Conservation (phyloP, 2,329 filamentous ascomycete genomes). For the Monosporascus ibericus region DNA sequence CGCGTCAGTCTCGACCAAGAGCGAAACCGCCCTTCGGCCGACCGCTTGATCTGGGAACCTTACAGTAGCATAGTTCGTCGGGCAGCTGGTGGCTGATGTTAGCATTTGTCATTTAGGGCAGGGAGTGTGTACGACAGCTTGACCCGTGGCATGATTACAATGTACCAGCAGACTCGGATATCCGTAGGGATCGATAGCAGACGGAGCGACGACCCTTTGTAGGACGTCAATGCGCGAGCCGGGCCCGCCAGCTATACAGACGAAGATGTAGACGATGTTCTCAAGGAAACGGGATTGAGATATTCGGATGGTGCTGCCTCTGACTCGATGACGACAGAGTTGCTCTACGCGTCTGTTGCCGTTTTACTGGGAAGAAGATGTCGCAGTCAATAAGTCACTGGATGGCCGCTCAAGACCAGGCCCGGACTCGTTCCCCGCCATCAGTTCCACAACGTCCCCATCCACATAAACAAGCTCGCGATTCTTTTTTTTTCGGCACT, state of each 20-base stretch:
- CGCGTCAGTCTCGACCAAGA: background rate
- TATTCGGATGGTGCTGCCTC: background rate
- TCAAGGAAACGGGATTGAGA: background rate
- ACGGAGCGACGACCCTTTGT: background rate
- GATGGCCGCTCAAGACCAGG: background rate
- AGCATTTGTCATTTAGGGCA: no score
- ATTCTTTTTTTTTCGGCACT: no score
- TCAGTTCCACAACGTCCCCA: background rate
- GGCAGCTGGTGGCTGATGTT: no score
- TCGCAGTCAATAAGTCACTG: background rate
- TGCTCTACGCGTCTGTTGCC: background rate
- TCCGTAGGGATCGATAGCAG: background rate
- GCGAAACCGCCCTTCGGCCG: no score
- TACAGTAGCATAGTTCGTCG: no score
- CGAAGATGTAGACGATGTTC: background rate
- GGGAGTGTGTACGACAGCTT: no score
- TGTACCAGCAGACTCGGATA: background rate
- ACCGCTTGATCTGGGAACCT: no score
- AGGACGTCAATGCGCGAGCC: background rate
- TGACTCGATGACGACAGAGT: background rate
- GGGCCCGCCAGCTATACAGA: background rate
- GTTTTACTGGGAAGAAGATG: background rate
- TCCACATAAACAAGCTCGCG: background rate
- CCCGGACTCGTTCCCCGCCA: background rate
- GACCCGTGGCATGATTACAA: background rate